Evolutionary conservation across 192 early-diverging fungal species (phyloP).

Genomic region (Backusella macrospora): DNA sequence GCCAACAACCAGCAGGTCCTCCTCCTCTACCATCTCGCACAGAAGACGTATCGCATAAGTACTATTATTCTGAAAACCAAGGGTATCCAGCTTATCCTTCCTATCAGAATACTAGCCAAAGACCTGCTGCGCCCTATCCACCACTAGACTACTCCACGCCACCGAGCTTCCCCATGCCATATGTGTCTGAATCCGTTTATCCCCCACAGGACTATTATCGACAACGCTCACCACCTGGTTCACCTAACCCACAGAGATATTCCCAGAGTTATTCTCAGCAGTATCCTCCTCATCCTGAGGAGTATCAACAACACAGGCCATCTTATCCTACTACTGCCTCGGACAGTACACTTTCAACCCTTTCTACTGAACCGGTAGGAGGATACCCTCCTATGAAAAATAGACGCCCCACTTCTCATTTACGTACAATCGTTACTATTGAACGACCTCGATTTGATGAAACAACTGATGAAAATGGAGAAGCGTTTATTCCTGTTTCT

Average conservation of each 20-base stretch:
- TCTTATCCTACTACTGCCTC: not conserved
- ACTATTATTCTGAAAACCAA: constrained; percentile 2
- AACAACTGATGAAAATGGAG: not conserved
- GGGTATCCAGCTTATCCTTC: constrained; percentile 10
- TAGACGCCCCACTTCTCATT: not conserved
- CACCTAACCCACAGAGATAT: constrained; percentile 6
- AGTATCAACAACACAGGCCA: not conserved
- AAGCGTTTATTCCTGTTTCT: constrained; percentile 15
- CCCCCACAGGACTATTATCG: constrained; percentile 4
- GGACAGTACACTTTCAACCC: not conserved
- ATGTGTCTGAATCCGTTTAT: not conserved
- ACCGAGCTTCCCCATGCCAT: constrained; percentile 9
- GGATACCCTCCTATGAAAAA: not conserved
- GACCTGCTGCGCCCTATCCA: not conserved
- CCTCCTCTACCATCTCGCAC: constrained; percentile 16
- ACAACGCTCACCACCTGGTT: constrained; percentile 14
- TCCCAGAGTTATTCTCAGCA: constrained; percentile 3
- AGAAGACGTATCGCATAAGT: constrained; percentile 3
- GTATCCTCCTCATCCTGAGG: not conserved
- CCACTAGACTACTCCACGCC: constrained; percentile 3
- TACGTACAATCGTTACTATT: constrained; percentile 16
- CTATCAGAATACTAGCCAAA: not conserved
- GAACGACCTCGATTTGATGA: constrained; percentile 6
- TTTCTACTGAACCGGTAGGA: not conserved
- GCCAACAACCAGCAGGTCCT: not conserved